phyloP scores from a whole-genome alignment of 2,329 filamentous ascomycete species.

The Lachnellula hyalina region DNA sequence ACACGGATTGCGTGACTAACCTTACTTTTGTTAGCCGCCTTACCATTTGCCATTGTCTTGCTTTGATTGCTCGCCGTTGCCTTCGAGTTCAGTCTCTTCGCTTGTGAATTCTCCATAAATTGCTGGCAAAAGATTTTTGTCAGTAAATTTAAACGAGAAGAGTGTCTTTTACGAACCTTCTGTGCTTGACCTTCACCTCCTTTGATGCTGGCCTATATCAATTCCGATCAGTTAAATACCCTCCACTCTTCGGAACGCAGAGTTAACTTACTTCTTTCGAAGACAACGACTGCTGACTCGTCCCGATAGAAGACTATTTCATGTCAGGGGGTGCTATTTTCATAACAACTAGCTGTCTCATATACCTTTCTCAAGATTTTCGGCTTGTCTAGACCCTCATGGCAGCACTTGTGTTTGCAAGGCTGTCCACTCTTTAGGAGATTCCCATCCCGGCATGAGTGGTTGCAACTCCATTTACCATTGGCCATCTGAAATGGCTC shows the following conservation, averaged over 20 bases:
- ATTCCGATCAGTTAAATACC: too few relatives aligned
- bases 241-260: too few relatives aligned
- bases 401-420: conserved; percentile 71
- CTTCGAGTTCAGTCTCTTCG: not conserved
- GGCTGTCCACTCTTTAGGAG: conserved; percentile 35
- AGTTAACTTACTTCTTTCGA: not conserved
- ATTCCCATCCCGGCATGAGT: conserved; percentile 49
- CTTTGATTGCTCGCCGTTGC: not conserved
- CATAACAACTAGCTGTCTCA: not conserved
- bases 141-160: not conserved
- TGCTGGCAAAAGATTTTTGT: not conserved
- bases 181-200: not conserved
- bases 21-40: not conserved
- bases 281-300: not conserved
- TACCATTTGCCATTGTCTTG: not conserved
- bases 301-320: not conserved
- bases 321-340: not conserved
- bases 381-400: conserved; percentile 63
- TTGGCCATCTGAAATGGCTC: conserved; percentile 54
- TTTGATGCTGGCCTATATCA: not conserved
- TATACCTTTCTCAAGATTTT: conserved; percentile 18
- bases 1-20: not conserved
- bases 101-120: not conserved
- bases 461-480: conserved; percentile 70
- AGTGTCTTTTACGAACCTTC: not conserved